Conservation (phyloP, 2,329 filamentous ascomycete genomes). For the Colletotrichum eleusines region DNA sequence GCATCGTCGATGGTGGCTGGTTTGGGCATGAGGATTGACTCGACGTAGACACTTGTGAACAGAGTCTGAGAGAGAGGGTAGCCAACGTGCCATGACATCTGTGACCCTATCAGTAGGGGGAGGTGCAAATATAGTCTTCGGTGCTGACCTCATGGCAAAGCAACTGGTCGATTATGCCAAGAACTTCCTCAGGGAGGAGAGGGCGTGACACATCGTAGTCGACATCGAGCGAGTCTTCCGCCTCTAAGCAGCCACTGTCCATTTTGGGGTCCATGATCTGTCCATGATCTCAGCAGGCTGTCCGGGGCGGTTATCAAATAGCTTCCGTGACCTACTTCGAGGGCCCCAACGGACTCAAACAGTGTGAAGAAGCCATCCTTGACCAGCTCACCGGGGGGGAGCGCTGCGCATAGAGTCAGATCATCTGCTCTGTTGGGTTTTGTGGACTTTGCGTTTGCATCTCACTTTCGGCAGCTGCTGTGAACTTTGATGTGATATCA, state of each 20-base stretch:
- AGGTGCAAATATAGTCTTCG: conserved; percentile 1
- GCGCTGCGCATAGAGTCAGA: conserved; percentile 63
- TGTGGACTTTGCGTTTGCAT: background rate
- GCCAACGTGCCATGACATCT: conserved; percentile 98
- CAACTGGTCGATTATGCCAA: conserved; percentile 95
- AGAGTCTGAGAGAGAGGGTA: conserved; percentile 95
- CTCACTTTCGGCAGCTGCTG: conserved; percentile 65
- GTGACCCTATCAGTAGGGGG: conserved; percentile 32
- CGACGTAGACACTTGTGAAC: conserved; percentile 92
- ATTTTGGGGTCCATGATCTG: conserved; percentile 99
- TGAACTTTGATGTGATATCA: conserved; percentile 71
- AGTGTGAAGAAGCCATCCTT: conserved; percentile 96
- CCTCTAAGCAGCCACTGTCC: conserved; percentile 89
- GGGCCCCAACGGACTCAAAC: conserved; percentile 91
- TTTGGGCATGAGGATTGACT: conserved; percentile 80
- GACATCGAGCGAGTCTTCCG: conserved; percentile 85
- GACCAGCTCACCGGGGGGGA: conserved; percentile 84
- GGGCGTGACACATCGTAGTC: conserved; percentile 79
- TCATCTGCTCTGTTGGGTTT: too few species aligned
- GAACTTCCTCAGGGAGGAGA: conserved; percentile 80
- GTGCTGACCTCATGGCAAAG: conserved; percentile 82
- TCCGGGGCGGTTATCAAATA: background rate
- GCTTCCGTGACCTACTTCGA: conserved; percentile 69
- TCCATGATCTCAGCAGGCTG: conserved; percentile 17
- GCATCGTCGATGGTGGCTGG: conserved; percentile 74